Percentiles rank a stretch among this genome's conserved stretches.
These are phyloP conservation scores for Penicillium coprophilum DNA, from an alignment of 495 filamentous ascomycete species.

Conservation along the genomic window DNA sequence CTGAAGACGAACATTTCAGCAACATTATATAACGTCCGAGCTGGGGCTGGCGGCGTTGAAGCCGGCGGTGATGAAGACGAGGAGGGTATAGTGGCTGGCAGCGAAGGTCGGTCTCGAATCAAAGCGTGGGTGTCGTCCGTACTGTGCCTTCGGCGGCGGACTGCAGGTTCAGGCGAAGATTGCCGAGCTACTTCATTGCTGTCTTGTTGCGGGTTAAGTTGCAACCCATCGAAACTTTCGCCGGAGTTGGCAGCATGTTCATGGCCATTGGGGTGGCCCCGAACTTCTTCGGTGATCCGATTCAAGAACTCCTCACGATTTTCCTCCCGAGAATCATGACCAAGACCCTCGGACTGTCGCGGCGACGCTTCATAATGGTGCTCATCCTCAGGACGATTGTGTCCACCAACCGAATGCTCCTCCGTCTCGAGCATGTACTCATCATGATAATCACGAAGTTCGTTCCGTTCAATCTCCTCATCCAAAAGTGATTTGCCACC, in stretches of 20 bases:
- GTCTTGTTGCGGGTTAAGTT: constrained; percentile 5
- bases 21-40: constrained; percentile 66
- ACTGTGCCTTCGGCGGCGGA: constrained; percentile 30
- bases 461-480: constrained; percentile 94
- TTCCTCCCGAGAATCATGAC: constrained; percentile 14
- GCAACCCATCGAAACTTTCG: background rate
- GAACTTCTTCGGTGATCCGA: constrained; percentile 24
- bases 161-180: constrained; percentile 13
- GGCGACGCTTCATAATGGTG: constrained; percentile 27
- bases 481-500: constrained; percentile 91
- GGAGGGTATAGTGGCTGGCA: constrained; percentile 13
- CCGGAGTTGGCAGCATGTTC: constrained; percentile 14
- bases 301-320: constrained; percentile 19
- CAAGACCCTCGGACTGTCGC: constrained; percentile 15
- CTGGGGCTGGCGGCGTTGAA: constrained; percentile 31
- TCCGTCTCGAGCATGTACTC: constrained; percentile 69
- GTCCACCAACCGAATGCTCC: constrained; percentile 41
- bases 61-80: background rate
- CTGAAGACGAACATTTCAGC: constrained; percentile 98
- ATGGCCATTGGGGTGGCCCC: constrained; percentile 24
- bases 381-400: constrained; percentile 36
- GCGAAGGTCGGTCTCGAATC: constrained; percentile 20
- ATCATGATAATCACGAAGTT: constrained; percentile 84
- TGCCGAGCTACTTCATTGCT: constrained; percentile 5
- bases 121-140: constrained; percentile 27